Percentiles rank a stretch among this genome's conserved stretches.
Evolutionary conservation across 2,329 filamentous ascomycete genomes (phyloP).

Genomic region (Rutstroemia sydowiana): DNA sequence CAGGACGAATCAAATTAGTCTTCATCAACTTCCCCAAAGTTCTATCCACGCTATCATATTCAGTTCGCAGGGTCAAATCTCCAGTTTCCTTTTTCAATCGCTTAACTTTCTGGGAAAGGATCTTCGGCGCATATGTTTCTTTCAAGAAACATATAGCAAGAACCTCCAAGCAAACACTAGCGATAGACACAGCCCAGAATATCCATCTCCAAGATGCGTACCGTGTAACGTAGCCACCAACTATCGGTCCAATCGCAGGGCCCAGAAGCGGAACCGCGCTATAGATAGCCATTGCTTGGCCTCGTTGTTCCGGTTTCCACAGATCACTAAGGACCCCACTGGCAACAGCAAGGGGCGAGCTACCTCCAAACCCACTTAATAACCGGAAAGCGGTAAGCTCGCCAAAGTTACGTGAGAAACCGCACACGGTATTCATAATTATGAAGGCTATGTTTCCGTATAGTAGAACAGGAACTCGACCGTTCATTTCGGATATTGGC

Average conservation of each 20-base stretch:
- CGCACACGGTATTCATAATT: slow-evolving; percentile 36
- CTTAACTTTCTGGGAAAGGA: slow-evolving; percentile 37
- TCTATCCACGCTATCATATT: slow-evolving; percentile 42
- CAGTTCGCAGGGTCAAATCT: slow-evolving; percentile 37
- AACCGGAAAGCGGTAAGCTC: slow-evolving; percentile 53
- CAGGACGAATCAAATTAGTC: slow-evolving; percentile 38
- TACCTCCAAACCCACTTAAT: slow-evolving; percentile 54
- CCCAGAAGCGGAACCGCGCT: slow-evolving; percentile 34
- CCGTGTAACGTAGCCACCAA: slow-evolving; percentile 37
- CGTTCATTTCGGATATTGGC: slow-evolving; percentile 2
- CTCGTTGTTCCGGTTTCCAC: slow-evolving; percentile 39
- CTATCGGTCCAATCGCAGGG: slow-evolving; percentile 39
- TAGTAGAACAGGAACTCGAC: neutral
- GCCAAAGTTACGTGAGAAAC: slow-evolving; percentile 38
- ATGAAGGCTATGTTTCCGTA: slow-evolving; percentile 36
- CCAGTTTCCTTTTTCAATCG: slow-evolving; percentile 42
- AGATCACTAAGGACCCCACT: slow-evolving; percentile 45
- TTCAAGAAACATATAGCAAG: slow-evolving; percentile 36
- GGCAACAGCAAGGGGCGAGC: slow-evolving; percentile 44
- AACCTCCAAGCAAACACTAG: slow-evolving; percentile 30
- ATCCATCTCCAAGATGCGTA: slow-evolving; percentile 46
- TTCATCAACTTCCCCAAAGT: slow-evolving; percentile 30
- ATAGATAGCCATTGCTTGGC: slow-evolving; percentile 31
- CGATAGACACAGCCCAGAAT: slow-evolving; percentile 44
- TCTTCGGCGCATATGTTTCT: slow-evolving; percentile 42